Evolutionary conservation across 441 rosid genomes (phyloP), one percentile per base, ranked within the genome.

Genomic region (Gossypium gossypioides): DNA sequence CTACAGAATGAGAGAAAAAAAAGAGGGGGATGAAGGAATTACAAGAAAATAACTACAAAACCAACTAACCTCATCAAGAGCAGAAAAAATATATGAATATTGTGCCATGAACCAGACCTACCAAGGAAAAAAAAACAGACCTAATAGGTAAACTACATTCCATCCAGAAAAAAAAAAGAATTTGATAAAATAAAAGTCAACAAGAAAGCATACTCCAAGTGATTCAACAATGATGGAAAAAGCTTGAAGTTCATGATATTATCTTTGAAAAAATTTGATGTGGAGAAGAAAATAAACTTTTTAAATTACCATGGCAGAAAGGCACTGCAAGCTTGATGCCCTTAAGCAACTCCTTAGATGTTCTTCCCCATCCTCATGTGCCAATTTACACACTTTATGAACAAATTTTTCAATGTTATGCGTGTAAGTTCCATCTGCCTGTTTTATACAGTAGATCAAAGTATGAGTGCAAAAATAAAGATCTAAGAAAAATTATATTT

Each of bases 71-170:
- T 96, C 89, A 19, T 89, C 91, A 79, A 96, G 77, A 79, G 90
- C 85, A 74, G 81, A 81, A 81, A 96, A 93, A 29, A 89, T 78
- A 74, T 82, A 87, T 0, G 91, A 90, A 81, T 87, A 93, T 77
- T 88, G 82, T 4, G 89, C 84, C 96, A 93, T 93, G 87, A 84
- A 93, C 99, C 99, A 91, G 66, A 96, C 89, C 99, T 96, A 83
- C 52, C 74, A 76, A 67, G 68, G 67, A 60, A 24, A 40, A 81
- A 63, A 57, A 48, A 57, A 34, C 21, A 79, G 61, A 51, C 51
- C 12, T 22, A 60, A 67, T 13, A 72, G 29, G 58, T 27, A 34
- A 64, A 42, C 3, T 51, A 60, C 61, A 2, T n/a, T 56, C 52
- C 54, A 79, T 73, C 19, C 22, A 44, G 34, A 5, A 16, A 37